Conservation (phyloP, 768 basidiomycete genomes). For the Clitopilus passeckerianus region DNA sequence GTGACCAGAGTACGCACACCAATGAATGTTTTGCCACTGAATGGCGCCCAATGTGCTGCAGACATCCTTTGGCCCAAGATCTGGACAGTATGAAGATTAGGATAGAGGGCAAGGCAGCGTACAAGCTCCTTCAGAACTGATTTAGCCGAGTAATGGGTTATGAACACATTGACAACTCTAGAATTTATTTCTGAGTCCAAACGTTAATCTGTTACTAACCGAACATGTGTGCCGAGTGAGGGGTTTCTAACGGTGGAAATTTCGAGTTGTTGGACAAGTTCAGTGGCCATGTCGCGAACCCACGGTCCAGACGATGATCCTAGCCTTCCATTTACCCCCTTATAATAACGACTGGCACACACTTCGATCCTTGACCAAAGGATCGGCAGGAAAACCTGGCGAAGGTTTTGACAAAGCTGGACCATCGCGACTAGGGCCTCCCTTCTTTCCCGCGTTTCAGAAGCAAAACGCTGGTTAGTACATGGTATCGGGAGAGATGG, state of each 20-base stretch:
- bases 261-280: conserved; percentile 2
- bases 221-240: not conserved
- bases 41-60: not conserved
- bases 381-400: conserved; percentile 10
- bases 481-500: conserved; percentile 12
- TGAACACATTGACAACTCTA: not conserved
- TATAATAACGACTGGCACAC: conserved; percentile 5
- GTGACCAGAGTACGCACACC: not conserved
- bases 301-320: not conserved
- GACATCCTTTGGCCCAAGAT: not conserved
- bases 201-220: not conserved
- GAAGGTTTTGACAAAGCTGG: conserved; percentile 12
- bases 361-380: conserved; percentile 15
- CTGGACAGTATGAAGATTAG: not conserved
- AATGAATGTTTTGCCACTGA: not conserved
- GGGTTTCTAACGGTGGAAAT: not conserved
- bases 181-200: not conserved
- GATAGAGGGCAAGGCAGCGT: not conserved
- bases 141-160: not conserved
- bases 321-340: not conserved
- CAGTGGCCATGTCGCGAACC: conserved; percentile 6
- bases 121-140: not conserved
- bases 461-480: not conserved
- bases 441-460: conserved; percentile 4
- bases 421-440: conserved; percentile 10